Conservation (phyloP, 164 flowering plant genomes). For the Houttuynia cordata region DNA sequence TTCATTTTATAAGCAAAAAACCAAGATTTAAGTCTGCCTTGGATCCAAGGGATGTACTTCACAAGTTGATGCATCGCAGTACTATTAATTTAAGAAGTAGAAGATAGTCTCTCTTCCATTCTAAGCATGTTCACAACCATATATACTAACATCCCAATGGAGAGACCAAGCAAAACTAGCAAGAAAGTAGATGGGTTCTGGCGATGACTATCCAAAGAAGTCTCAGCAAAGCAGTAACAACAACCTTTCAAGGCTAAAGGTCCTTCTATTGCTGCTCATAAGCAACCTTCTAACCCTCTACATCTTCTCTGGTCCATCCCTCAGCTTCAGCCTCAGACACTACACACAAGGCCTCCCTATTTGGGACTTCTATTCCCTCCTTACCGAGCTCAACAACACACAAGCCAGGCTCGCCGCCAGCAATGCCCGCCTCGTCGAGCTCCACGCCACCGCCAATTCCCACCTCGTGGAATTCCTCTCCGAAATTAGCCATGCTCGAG, state of each 20-base stretch:
- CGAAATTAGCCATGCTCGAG: slow-evolving; percentile 5
- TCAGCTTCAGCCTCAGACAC: background rate
- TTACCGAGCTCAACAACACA: slow-evolving; percentile 27
- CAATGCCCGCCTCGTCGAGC: slow-evolving; percentile 9
- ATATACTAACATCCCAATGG: no score
- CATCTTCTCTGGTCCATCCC: slow-evolving; percentile 21
- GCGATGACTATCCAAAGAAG: no score
- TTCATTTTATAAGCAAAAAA: no score
- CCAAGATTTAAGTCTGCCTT: no score
- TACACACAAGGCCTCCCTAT: slow-evolving; percentile 6
- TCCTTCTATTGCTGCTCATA: slow-evolving; percentile 20
- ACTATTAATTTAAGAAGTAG: no score
- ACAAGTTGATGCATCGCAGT: no score
- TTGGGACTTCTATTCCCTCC: slow-evolving; percentile 8
- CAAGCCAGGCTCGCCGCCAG: slow-evolving; percentile 14
- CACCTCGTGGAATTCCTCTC: slow-evolving; percentile 14
- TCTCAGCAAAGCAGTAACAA: no score
- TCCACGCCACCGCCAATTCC: slow-evolving; percentile 10
- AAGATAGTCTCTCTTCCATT: no score
- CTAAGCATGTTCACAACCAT: no score
- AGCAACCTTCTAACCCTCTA: slow-evolving; percentile 36
- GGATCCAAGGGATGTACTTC: no score
- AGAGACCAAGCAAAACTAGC: no score
- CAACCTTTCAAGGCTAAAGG: slow-evolving; percentile 5
- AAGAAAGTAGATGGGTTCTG: no score